Conservation (phyloP, 352 stramenopile genomes). For the Phytopythium kandeliae region DNA sequence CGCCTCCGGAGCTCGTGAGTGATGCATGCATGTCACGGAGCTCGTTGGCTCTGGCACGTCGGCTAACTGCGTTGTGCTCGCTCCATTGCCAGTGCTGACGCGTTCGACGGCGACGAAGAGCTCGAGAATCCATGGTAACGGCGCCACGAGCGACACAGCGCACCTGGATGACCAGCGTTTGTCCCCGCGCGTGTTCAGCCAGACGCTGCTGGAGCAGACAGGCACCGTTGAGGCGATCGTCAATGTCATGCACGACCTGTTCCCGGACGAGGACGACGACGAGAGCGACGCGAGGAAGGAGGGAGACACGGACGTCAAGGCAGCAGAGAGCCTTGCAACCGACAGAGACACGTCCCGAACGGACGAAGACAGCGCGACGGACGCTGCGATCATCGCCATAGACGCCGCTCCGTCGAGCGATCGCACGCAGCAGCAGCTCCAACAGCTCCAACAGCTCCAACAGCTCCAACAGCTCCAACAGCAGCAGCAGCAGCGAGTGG, state of each 20-base stretch:
- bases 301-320: neutral
- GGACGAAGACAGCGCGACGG: neutral
- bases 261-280: slow-evolving; percentile 42
- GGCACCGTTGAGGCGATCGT: slow-evolving; percentile 53
- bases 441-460: no score
- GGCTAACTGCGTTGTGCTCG: no score
- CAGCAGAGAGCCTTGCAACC: no score
- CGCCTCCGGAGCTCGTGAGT: slow-evolving; percentile 55
- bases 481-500: slow-evolving; percentile 10
- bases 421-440: neutral
- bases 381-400: no score
- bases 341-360: slow-evolving; percentile 1
- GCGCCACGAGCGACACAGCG: slow-evolving; percentile 12
- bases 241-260: slow-evolving; percentile 56
- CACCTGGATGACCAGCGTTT: slow-evolving; percentile 48
- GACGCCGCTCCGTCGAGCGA: no score
- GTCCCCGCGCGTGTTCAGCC: slow-evolving; percentile 51
- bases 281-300: slow-evolving; percentile 1
- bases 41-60: no score
- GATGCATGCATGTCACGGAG: no score
- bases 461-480: no score
- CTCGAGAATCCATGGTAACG: neutral
- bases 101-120: slow-evolving; percentile 16
- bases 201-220: slow-evolving; percentile 66
- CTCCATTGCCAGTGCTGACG: no score